Base-by-base conservation (phyloP, 306 rosid species). In the Ochetophila trinervis region DNA sequence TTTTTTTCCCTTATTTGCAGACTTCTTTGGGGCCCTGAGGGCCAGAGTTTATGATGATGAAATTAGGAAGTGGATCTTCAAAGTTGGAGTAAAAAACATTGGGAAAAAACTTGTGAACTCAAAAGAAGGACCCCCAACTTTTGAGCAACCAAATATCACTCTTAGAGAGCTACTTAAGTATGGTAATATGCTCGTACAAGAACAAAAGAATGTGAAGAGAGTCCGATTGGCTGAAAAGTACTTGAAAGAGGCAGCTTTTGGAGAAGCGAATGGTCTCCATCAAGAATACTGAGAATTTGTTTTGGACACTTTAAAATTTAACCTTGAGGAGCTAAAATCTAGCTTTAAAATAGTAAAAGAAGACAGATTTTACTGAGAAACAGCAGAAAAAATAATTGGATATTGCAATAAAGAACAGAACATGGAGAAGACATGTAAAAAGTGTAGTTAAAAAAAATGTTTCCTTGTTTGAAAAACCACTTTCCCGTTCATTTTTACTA, bases 121-220 rank as follows among this genome's bases (percentile, higher is more conserved):
- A 17, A 88, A 83, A 64, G 95, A 88, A 47, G 95, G 83, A 20
- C 91, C 91, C 45, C 95, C 89, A 58, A 81, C 76, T 30, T 83
- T 88, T 49, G 78, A 85, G 60, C 86, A 77, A 70, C 91, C 95
- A 49, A 75, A 57, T 72, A 83, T 88, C 78, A 73, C 27, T 5
- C 66, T 83, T 2, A 60, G 68, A n/a, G 71, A 79, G 72, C 85
- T 88, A 36, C 81, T 88, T 0, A 80, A 73, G 75, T 88, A 88
- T 45, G 95, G 95, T 73, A 85, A 53, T 73, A 75, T 79, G 87
- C 82, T 88, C 37, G 86, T 88, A 13, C 60, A 85, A 79, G 89
- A 88, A 72, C 95, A 88, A 73, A 87, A 88, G 65, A 85, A 88
- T 73, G 95, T 88, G 74, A 85, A 88, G 89, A 81, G 95, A 74